phyloP scores from a whole-genome alignment of 1,139 yeast genomes.

The Taphrina pruni region DNA sequence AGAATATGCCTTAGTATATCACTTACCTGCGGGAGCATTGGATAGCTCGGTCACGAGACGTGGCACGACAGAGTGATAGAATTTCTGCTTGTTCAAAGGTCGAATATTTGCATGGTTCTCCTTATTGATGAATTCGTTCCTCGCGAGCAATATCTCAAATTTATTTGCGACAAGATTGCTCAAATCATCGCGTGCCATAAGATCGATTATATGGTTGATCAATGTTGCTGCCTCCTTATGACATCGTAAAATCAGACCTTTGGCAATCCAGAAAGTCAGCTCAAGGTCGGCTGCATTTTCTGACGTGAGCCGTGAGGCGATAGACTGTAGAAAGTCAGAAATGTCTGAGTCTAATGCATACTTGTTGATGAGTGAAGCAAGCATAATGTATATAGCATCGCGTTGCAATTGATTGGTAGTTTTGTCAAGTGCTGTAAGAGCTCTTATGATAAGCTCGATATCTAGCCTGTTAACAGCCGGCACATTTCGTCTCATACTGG shows the following conservation, averaged over 20 bases:
- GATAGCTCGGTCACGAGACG: constrained; percentile 50
- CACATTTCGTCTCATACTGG: constrained; percentile 43
- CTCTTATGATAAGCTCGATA: constrained; percentile 1
- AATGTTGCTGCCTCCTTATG: constrained; percentile 59
- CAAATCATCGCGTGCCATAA: constrained; percentile 52
- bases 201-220: constrained; percentile 52
- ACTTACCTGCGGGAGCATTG: constrained; percentile 35
- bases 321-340: not conserved
- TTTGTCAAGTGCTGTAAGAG: not conserved
- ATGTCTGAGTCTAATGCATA: constrained; percentile 45
- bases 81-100: constrained; percentile 75
- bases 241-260: constrained; percentile 68
- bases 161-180: constrained; percentile 59
- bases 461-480: constrained; percentile 14
- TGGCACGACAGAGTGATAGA: constrained; percentile 60
- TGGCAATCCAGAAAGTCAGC: constrained; percentile 68
- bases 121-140: constrained; percentile 65
- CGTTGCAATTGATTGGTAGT: constrained; percentile 52
- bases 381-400: constrained; percentile 62
- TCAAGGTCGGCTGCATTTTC: constrained; percentile 52
- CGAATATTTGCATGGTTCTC: constrained; percentile 66
- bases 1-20: not conserved
- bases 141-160: constrained; percentile 69
- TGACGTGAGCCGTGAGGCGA: not conserved
- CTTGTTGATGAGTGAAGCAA: constrained; percentile 60